Base-by-base conservation (phyloP, 768 basidiomycete genomes). In the Astraeus odoratus region DNA sequence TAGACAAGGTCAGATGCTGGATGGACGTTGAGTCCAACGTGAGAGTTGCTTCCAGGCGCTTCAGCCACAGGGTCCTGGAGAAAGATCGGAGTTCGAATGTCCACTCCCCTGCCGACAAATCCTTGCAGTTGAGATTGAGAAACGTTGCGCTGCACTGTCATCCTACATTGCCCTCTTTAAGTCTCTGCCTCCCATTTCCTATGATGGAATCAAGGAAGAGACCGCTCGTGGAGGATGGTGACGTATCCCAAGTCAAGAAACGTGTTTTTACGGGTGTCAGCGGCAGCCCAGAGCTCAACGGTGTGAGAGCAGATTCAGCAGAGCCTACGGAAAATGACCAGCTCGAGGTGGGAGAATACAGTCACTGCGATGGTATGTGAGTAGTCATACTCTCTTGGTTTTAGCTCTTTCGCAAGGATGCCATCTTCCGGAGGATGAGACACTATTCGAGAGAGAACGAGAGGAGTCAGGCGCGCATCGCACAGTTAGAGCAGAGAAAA, bases 331-430 rank as follows among this genome's bases (percentile, higher is more conserved):
- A 74, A 50, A 64, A 65, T 51, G 74, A 76, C 64, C 76, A 75
- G 59, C 71, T 86, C 54, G 84, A 86, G 80, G 84, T 82, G 68
- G 62, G 60, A 51, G 45, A 40, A 5, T 34, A 42, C n/a, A 27
- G 24, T 41, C 27, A 29, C 46, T 49, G 49, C 48, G 33, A 18
- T 43, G 51, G 54, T 53, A 51, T 51, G 46, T 42, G 23, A 43
- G 39, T 57, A 53, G 53, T 59, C 54, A 55, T 50, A 47, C 51
- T 54, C 39, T 41, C 49, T 44, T 54, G 26, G 44, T 36, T 42
- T 27, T 44, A 91, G 88, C 69, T 76, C n/a, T 91, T 88, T 62
- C 78, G 85, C 50, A 91, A 92, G 63, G 86, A 88, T 55, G 89
- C 89, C 34, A 81, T 92, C 40, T 91, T 80, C 63, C 75, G 89